Evolutionary conservation across 768 basidiomycete genomes (phyloP).

Genomic region (Pleurotus pulmonarius): DNA sequence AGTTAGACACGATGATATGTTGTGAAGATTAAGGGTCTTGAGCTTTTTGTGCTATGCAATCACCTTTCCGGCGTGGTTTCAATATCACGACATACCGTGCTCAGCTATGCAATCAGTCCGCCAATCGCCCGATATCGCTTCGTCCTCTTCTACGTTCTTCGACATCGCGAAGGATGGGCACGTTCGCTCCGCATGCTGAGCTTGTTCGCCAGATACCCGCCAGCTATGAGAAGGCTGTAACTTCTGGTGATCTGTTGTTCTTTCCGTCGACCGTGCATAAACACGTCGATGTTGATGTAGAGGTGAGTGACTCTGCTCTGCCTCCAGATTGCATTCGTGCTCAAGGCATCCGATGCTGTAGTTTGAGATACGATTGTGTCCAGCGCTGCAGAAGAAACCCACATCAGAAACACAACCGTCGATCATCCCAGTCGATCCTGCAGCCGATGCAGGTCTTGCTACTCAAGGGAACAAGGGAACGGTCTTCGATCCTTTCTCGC

Average conservation of each 20-base stretch:
- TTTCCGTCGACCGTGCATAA: slow-evolving; percentile 70
- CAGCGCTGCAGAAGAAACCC: slow-evolving; percentile 80
- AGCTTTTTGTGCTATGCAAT: not conserved
- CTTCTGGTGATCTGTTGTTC: slow-evolving; percentile 67
- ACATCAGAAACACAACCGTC: slow-evolving; percentile 37
- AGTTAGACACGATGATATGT: not conserved
- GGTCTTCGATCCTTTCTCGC: slow-evolving; percentile 71
- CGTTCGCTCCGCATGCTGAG: slow-evolving; percentile 23
- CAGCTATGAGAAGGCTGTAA: slow-evolving; percentile 54
- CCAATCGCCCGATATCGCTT: not conserved
- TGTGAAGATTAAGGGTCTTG: not conserved
- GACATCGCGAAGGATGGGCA: not conserved
- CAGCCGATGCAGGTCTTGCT: slow-evolving; percentile 19
- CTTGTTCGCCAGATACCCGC: slow-evolving; percentile 53
- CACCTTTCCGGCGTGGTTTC: not conserved
- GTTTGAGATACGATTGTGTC: slow-evolving; percentile 87
- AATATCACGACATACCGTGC: slow-evolving; percentile 1
- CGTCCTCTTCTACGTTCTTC: not conserved
- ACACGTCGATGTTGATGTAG: slow-evolving; percentile 57
- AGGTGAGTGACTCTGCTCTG: slow-evolving; percentile 43
- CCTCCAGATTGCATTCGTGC: slow-evolving; percentile 3
- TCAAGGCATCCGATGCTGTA: slow-evolving; percentile 24
- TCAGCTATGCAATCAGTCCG: slow-evolving; percentile 2
- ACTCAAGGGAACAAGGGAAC: slow-evolving; percentile 22
- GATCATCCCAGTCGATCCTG: slow-evolving; percentile 24